These are phyloP conservation scores for Zygotorulaspora mrakii DNA, from an alignment of 1,139 yeast genomes.

Conservation along the genomic window DNA sequence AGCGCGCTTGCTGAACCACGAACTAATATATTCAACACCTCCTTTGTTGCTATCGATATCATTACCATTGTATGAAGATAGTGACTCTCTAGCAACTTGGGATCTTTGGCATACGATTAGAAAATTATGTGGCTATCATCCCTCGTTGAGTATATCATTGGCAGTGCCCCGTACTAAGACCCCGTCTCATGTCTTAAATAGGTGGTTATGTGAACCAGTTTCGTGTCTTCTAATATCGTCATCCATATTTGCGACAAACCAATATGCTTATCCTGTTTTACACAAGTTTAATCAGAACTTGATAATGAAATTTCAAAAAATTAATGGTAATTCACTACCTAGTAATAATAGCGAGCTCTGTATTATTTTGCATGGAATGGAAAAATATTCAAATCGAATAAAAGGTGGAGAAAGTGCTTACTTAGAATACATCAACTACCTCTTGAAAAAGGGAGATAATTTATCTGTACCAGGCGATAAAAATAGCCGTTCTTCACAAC, in stretches of 20 bases:
- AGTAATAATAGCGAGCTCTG: conserved; percentile 27
- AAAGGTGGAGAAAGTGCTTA: conserved; percentile 46
- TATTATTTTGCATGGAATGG: conserved; percentile 45
- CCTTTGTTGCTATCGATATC: conserved; percentile 33
- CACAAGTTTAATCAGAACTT: conserved; percentile 50
- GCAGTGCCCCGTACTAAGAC: conserved; percentile 51
- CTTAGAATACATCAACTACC: conserved; percentile 51
- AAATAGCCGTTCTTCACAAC: too few species aligned
- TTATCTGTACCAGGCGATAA: conserved; percentile 11
- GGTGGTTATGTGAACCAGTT: conserved; percentile 68
- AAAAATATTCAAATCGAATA: conserved; percentile 38
- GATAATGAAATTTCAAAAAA: conserved; percentile 33
- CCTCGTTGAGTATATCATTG: conserved; percentile 51
- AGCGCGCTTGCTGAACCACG: conserved; percentile 33
- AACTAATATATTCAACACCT: conserved; percentile 18
- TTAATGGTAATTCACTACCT: conserved; percentile 32
- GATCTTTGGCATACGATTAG: conserved; percentile 66
- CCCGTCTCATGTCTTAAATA: conserved; percentile 46
- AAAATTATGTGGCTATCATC: conserved; percentile 48
- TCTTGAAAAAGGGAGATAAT: conserved; percentile 40
- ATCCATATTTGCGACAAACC: conserved; percentile 52
- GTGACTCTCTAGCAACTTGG: conserved; percentile 60
- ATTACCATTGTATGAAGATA: conserved; percentile 40
- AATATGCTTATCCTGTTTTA: conserved; percentile 58
- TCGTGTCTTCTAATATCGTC: conserved; percentile 52